Evolutionary conservation across 1,139 yeast genomes (phyloP).

Genomic region (Saccharomyces uvarum): DNA sequence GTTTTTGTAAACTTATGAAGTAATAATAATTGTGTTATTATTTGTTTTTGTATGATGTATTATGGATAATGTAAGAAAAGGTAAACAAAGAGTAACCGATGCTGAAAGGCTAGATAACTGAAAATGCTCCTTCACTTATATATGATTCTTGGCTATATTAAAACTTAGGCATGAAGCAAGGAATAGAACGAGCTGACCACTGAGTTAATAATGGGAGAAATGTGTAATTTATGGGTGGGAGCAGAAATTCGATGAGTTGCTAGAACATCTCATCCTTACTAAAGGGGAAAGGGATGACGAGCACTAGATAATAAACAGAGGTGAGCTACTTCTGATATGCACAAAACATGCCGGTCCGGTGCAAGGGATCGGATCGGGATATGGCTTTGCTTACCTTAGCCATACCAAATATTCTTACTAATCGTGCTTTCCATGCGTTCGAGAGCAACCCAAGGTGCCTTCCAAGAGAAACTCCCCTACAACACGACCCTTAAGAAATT

Average conservation of each 20-base stretch:
- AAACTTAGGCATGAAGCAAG: neutral
- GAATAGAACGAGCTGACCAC: neutral
- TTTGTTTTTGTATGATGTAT: neutral
- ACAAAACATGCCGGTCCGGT: neutral
- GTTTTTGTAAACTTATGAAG: neutral
- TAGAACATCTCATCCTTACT: neutral
- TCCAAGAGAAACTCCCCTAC: neutral
- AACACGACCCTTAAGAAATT: neutral
- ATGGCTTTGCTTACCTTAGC: neutral
- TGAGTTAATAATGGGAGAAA: neutral
- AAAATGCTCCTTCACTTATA: slow-evolving; percentile 7
- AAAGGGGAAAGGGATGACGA: neutral
- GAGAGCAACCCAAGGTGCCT: neutral
- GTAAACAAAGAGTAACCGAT: neutral
- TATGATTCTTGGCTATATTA: neutral
- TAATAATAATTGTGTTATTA: neutral
- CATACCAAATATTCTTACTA: neutral
- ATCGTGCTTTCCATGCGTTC: neutral
- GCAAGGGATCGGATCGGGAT: neutral
- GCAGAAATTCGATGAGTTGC: neutral
- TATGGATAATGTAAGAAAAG: neutral
- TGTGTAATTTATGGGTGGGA: neutral
- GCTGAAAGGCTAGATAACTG: neutral
- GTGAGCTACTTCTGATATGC: neutral
- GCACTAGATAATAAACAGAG: neutral